A percentile compares a stretch with the other conserved stretches of the same genome.
Conservation (phyloP, 257 asterid genomes). For the Fraxinus cuspidata region DNA sequence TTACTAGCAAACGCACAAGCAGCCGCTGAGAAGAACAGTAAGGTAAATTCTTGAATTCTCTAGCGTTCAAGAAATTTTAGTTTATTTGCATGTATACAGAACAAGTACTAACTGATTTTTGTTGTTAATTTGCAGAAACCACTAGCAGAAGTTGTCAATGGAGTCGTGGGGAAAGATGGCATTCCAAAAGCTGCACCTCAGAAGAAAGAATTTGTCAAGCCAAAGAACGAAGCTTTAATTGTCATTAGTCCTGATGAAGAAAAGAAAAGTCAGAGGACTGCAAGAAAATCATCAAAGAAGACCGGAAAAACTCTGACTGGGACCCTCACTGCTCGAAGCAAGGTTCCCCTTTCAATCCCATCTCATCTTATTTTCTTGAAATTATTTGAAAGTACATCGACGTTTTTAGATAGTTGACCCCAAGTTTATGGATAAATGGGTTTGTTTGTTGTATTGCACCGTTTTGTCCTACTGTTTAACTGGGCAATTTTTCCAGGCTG, state of each 20-base stretch:
- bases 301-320: conserved; percentile 9
- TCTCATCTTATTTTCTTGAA: background rate
- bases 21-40: conserved; percentile 41
- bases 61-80: too few relatives aligned
- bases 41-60: conserved; percentile 27
- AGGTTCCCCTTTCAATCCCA: background rate
- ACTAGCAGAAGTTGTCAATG: background rate
- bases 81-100: too few relatives aligned
- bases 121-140: conserved; percentile 4
- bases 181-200: background rate
- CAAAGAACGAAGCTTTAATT: background rate
- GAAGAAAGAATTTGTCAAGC: background rate
- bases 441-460: too few relatives aligned
- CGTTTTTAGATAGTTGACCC: too few relatives aligned
- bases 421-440: too few relatives aligned
- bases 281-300: conserved; percentile 3
- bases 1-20: conserved; percentile 49
- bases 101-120: too few relatives aligned
- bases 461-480: too few relatives aligned
- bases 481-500: background rate
- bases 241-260: background rate
- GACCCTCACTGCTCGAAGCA: conserved; percentile 15
- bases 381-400: too few relatives aligned
- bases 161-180: background rate
- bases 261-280: background rate